Base-by-base conservation (phyloP, 2,329 filamentous ascomycete species). In the Chaetothyriales sp. region DNA sequence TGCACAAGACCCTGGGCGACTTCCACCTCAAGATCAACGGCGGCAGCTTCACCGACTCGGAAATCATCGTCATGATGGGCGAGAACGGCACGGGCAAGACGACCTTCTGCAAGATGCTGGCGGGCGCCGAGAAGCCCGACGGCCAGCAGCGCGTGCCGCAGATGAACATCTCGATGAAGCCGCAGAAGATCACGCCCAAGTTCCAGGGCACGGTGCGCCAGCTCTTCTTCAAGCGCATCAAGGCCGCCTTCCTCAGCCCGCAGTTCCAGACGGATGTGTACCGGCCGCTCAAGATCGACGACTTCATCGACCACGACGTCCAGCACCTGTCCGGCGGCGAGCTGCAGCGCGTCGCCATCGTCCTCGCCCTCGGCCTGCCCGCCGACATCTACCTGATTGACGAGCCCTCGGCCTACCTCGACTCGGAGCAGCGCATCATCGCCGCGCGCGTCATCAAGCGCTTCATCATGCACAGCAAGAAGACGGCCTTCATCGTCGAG, bases 381-480 rank as follows among this genome's bases (percentile, higher is more conserved):
- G 92, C 92, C 52, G 92, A 98, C 65, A 95, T 98, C 66, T 98
- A 98, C 70, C 78, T 98, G 58, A 98, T 98, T 65, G 92, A 98
- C 66, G 92, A 98, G 74, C 92, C 92, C 46, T 92, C 86, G 61
- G 89, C 89, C 57, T 98, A 98, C 71, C 85, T 98, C 54, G 92
- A 98, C 70, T 97, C 92, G 48, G 92, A 98, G 74, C 92, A 98
- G 74, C 90, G 92, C 85, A 95, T 98, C 66, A 83, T 98, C 63
- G 90, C 89, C 56, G 85, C 90, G 46, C 85, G 89, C 66, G 94
- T 98, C 67, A 98, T 98, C 75, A 98, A 98, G 78, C 85, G 92
- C 61, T 98, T 94, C 78, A 98, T 98, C 72, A 98, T 98, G 92
- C 90, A 98, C 76, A 83, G 89, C 64, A 97, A 97, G 82, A 97